A percentile compares a stretch with the other conserved stretches of the same genome.
Evolutionary conservation across 306 rosid species (phyloP).

Genomic region (Quercus dentata): DNA sequence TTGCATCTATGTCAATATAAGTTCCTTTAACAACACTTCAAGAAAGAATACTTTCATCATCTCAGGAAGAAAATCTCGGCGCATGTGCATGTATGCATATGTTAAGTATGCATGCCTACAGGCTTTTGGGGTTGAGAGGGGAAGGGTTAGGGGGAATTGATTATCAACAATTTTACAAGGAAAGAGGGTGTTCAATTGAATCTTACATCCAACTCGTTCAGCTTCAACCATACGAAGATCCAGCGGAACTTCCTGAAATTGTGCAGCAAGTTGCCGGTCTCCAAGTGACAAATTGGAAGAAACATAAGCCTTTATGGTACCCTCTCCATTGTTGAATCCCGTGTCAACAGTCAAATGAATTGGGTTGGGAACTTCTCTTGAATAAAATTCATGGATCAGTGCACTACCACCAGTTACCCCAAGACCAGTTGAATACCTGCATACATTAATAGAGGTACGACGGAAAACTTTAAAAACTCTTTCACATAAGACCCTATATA

Average conservation of each 20-base stretch:
- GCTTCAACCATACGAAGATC: conserved; percentile 96
- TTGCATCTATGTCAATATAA: not conserved
- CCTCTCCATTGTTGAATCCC: conserved; percentile 68
- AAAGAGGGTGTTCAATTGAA: not conserved
- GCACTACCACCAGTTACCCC: conserved; percentile 90
- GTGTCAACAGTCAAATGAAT: conserved; percentile 94
- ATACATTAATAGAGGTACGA: conserved; percentile 1
- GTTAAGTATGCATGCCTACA: not conserved
- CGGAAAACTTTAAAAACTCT: not conserved
- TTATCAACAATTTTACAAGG: not conserved
- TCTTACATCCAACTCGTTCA: conserved; percentile 83
- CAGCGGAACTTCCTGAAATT: conserved; percentile 90
- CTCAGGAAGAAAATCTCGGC: not conserved
- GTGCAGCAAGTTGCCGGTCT: conserved; percentile 89
- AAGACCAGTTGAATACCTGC: conserved; percentile 91
- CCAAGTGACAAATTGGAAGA: conserved; percentile 78
- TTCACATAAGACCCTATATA: not conserved
- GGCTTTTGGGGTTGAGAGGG: not conserved
- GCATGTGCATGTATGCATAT: not conserved
- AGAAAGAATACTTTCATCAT: not conserved
- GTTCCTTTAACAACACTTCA: not conserved
- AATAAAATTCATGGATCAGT: conserved; percentile 88
- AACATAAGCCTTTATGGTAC: conserved; percentile 68
- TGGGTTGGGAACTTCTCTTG: conserved; percentile 82
- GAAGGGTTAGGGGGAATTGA: not conserved